These are phyloP conservation scores for Ambrosia hybrid DNA, from an alignment of 140 eudicot genomes.

Conservation along the genomic window DNA sequence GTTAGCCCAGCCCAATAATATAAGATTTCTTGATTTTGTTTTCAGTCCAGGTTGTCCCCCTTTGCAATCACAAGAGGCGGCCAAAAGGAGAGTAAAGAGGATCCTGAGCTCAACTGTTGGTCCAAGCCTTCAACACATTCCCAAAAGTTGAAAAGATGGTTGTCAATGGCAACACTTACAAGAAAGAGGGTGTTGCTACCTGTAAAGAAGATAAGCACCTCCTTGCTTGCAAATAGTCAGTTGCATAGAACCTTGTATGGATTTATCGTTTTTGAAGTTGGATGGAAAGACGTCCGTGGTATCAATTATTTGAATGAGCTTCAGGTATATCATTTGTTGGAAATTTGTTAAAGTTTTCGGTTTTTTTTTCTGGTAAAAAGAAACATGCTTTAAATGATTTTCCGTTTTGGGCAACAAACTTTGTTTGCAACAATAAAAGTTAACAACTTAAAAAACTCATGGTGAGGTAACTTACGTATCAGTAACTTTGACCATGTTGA, in stretches of 20 bases:
- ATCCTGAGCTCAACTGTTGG: constrained; percentile 37
- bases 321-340: constrained; percentile 53
- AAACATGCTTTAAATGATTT: no score
- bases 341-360: no score
- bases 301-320: constrained; percentile 79
- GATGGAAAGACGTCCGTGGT: constrained; percentile 84
- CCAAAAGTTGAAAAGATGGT: constrained; percentile 58
- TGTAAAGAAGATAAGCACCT: constrained; percentile 66
- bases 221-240: constrained; percentile 66
- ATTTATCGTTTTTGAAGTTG: constrained; percentile 85
- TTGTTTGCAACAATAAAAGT: no score
- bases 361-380: no score
- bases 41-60: constrained; percentile 95
- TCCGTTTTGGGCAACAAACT: no score
- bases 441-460: no score
- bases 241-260: constrained; percentile 86
- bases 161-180: constrained; percentile 61
- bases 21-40: constrained; percentile 9
- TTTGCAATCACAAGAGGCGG: constrained; percentile 84
- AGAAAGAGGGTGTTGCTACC: constrained; percentile 76
- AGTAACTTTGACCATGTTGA: no score
- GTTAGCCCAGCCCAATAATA: constrained; percentile 2
- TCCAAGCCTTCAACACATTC: constrained; percentile 34
- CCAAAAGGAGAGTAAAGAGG: constrained; percentile 49
- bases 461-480: no score